Evolutionary conservation across 1,139 yeast genomes (phyloP).

Genomic region (Insectozyma bohioensis): DNA sequence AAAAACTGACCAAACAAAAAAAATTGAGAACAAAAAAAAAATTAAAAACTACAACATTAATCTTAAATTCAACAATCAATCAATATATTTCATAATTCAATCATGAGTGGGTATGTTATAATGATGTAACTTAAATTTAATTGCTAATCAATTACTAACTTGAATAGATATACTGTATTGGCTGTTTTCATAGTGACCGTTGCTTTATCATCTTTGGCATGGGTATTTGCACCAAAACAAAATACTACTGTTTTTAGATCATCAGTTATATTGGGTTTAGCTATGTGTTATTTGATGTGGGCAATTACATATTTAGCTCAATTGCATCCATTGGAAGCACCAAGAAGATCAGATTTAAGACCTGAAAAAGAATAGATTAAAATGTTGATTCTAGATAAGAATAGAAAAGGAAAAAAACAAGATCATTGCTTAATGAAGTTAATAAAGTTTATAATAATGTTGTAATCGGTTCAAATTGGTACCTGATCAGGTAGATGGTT

Average conservation of each 20-base stretch:
- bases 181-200: slow-evolving; percentile 62
- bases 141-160: too few species aligned
- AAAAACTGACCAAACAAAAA: too few species aligned
- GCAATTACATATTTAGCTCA: slow-evolving; percentile 84
- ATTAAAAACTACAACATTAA: background rate
- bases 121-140: too few species aligned
- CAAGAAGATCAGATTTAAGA: slow-evolving; percentile 76
- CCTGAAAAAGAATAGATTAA: slow-evolving; percentile 51
- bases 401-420: slow-evolving; percentile 12
- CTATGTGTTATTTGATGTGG: slow-evolving; percentile 95
- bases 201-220: slow-evolving; percentile 59
- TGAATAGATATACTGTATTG: slow-evolving; percentile 66
- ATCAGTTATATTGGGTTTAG: slow-evolving; percentile 73
- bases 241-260: slow-evolving; percentile 84
- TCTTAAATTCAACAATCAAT: slow-evolving; percentile 7
- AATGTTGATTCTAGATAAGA: too few species aligned
- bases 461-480: too few species aligned
- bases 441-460: too few species aligned
- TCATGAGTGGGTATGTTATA: slow-evolving; percentile 33
- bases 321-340: slow-evolving; percentile 78
- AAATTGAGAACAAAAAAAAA: slow-evolving; percentile 1
- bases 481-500: background rate
- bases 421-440: too few species aligned
- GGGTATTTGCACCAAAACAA: slow-evolving; percentile 62
- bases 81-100: too few species aligned